These are phyloP conservation scores for Microbotryum intermedium DNA, from an alignment of 1,284 basidiomycete genomes.

Conservation along the genomic window DNA sequence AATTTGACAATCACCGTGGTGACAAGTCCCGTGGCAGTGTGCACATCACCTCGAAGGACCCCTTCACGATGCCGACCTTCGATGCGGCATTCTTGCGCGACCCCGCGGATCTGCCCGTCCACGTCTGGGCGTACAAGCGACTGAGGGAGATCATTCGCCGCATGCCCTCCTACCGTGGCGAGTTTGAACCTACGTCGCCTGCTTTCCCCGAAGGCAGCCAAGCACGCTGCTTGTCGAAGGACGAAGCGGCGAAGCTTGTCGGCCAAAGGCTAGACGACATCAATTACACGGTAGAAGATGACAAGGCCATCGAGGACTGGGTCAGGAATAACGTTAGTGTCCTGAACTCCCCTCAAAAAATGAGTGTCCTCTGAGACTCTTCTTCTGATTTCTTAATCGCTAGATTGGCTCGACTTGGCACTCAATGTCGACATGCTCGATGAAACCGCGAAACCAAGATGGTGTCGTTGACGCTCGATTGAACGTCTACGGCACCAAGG, in stretches of 20 bases:
- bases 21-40: constrained; percentile 25
- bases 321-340: constrained; percentile 29
- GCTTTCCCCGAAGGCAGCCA: constrained; percentile 45
- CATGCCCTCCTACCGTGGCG: constrained; percentile 52
- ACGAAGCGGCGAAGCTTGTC: constrained; percentile 36
- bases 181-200: constrained; percentile 42
- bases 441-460: constrained; percentile 51
- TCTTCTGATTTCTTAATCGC: too few relatives aligned
- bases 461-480: constrained; percentile 56
- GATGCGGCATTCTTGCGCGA: constrained; percentile 28
- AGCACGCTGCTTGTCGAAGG: constrained; percentile 39
- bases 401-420: constrained; percentile 32
- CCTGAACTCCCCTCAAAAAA: too few relatives aligned
- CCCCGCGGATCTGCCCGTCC: constrained; percentile 47
- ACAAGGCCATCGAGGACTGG: constrained; percentile 47
- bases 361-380: too few relatives aligned
- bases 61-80: constrained; percentile 26
- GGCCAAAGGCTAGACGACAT: constrained; percentile 46
- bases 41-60: constrained; percentile 30
- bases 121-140: constrained; percentile 54
- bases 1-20: constrained; percentile 41
- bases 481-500: constrained; percentile 54
- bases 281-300: constrained; percentile 50
- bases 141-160: constrained; percentile 50
- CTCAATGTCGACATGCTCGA: constrained; percentile 49